Evolutionary conservation across 2,329 filamentous ascomycete species (phyloP), one percentile per base, ranked within the genome.

Genomic region (Helotiales sp.): DNA sequence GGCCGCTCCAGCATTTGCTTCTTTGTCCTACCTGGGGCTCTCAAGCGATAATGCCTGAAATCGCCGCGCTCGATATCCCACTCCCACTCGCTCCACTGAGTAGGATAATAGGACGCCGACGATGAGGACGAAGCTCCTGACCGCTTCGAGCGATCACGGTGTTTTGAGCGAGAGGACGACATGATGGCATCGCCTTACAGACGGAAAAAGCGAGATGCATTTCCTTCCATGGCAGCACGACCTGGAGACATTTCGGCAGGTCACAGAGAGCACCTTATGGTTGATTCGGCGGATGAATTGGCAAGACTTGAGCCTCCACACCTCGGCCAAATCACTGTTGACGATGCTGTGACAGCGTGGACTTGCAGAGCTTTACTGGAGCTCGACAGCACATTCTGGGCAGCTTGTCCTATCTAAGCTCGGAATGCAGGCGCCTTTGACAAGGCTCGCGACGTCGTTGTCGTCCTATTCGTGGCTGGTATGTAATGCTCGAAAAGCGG

Each of bases 31-130:
- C 52, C 40, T 13, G 27, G 7, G n/a, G 19, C 34, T 9, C n/a
- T 17, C 13, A 53, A 19, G 13, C 60, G 60, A 33, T 52, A 54
- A 7, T 49, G 33, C 22, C 40, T 29, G n/a, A 30, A 55, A 22
- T 38, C 51, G 2, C 24, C 17, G 1, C 30, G 19, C 3, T 54
- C 13, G 8, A 27, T 17, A 17, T 42, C 24, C 52, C 53, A 63
- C 19, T 34, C 52, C 60, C 60, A 60, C 2, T 58, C 25, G 17
- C 19, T 44, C 60, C 58, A 63, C n/a, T 40, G 1, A 6, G 54
- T 54, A 4, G 57, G 52, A 27, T 44, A 51, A 3, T 48, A 29
- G 7, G 46, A 56, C 17, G 52, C 27, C 3, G 38, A 52, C 1
- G n/a, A 3, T 3, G 57, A 49, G 5, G 46, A 46, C 15, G 34